phyloP scores from a whole-genome alignment of 108 stramenopile genomes.

The Stephanodiscus triporus region DNA sequence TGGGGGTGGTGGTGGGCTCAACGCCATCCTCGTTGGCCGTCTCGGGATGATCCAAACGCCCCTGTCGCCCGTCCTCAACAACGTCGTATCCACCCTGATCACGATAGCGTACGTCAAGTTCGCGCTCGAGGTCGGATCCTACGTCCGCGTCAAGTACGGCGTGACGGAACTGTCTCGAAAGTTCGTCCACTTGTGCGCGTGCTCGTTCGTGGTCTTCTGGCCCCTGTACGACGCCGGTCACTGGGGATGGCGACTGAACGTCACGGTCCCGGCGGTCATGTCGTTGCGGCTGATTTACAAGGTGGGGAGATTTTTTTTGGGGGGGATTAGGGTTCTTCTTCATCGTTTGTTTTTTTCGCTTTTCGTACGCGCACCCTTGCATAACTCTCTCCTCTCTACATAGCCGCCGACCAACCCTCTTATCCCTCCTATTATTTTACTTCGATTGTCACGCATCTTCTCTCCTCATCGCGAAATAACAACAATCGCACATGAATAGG shows the following conservation, averaged over 20 bases:
- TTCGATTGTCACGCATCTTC: too few species aligned
- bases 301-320: slow-evolving; percentile 16
- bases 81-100: slow-evolving; percentile 44
- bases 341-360: neutral
- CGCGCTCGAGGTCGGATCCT: slow-evolving; percentile 39
- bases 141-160: slow-evolving; percentile 34
- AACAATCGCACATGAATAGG: too few species aligned
- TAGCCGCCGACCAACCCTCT: too few species aligned
- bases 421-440: too few species aligned
- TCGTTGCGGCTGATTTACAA: slow-evolving; percentile 62
- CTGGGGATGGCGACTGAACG: slow-evolving; percentile 78
- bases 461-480: too few species aligned
- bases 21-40: neutral
- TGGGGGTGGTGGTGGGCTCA: slow-evolving; percentile 7
- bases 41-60: slow-evolving; percentile 6
- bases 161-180: slow-evolving; percentile 47
- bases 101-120: slow-evolving; percentile 56
- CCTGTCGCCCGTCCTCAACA: slow-evolving; percentile 54
- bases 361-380: too few species aligned
- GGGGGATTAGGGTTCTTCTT: neutral
- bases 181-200: slow-evolving; percentile 60
- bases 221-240: slow-evolving; percentile 60
- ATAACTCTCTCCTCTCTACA: too few species aligned
- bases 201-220: slow-evolving; percentile 67
- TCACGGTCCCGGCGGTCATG: slow-evolving; percentile 63